A percentile compares a stretch with the other conserved stretches of the same genome.
Conservation (phyloP, 129 eudicot genomes). For the Daucus carota region DH1_v3.0 NC_030382.2:51646501-51647000, state of each 20-base stretch:
- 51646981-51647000: conserved; percentile 93
- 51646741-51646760: conserved; percentile 26
- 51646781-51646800: background rate
- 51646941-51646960: conserved; percentile 81
- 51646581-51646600: conserved; percentile 66
- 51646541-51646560: conserved; percentile 1
- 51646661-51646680: conserved; percentile 96
- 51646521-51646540: conserved; percentile 13
- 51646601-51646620: conserved; percentile 95
- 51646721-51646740: conserved; percentile 97
- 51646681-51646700: conserved; percentile 99
- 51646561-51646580: conserved; percentile 44
- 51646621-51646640: conserved; percentile 96
- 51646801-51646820: conserved; percentile 40
- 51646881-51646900: conserved; percentile 94
- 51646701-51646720: conserved; percentile 94
- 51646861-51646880: conserved; percentile 99
- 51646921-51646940: conserved; percentile 99
- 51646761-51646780: background rate
- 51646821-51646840: conserved; percentile 99
- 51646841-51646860: conserved; percentile 99
- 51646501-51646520: conserved; percentile 4
- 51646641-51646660: conserved; percentile 98
- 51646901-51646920: conserved; percentile 99
- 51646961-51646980: conserved; percentile 90